Base-by-base conservation (phyloP, 2,329 filamentous ascomycete species). In the Neurospora crassa region DNA sequence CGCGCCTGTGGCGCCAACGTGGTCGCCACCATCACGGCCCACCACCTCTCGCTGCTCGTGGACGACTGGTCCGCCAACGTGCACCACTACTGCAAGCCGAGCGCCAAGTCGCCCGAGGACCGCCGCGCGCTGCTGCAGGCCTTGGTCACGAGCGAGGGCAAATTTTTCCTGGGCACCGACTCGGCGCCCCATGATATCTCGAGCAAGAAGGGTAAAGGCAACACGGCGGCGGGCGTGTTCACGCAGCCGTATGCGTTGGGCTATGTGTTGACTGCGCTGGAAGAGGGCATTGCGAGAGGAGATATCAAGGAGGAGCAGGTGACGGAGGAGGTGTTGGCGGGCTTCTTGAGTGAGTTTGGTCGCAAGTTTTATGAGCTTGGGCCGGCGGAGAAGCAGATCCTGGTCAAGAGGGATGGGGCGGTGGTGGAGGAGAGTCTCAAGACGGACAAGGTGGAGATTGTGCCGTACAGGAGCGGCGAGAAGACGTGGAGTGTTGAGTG, bases 1-100 rank as follows among this genome's bases (percentile, higher is more conserved):
- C 86, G 87, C 74, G 84, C 87, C 16, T 96, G 93, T 77, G 93
- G 93, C 0, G 87, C 90, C 20, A 92, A 88, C 3, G 95, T 97
- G 34, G 91, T 73, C 80, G 90, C 87, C 4, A 95, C 92, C 11
- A 93, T 97, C 75, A 97, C 94, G 0, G 92, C 93, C 2, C 94
- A 97, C 78, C 94, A 97, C 78, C 84, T 97, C 75, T 85, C 6
- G 5, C 16, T 97, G 41, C 93, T 91, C 14, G 89, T 92, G 18
- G 91, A 96, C 76, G 90, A 94, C 76, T 83, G 82, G 72, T 81
- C 82, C 71, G 91, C 90, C 84, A 88, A 89, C 24, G 84, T 82
- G 68, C 87, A 91, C 79, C 88, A 86, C 78, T 96, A 94, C 87
- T 94, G 78, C 90, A 95, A 87, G 88, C 90, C 85, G 85, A 93